Evolutionary conservation across 2,329 filamentous ascomycete species (phyloP).

Genomic region (Bipolaris sorokiniana): DNA sequence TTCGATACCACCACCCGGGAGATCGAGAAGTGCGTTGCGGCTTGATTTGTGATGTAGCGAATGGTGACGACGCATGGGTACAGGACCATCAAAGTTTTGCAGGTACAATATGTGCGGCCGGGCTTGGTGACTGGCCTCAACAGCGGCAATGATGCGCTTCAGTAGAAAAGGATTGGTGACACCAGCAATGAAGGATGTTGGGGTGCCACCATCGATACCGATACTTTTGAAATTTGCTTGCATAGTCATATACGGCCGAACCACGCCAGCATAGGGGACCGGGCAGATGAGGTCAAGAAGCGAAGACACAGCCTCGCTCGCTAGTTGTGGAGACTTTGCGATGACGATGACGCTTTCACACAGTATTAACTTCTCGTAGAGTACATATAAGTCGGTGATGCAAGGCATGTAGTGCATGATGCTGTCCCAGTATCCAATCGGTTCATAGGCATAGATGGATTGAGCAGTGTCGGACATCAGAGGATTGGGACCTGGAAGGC

Average conservation of each 20-base stretch:
- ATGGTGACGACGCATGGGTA: slow-evolving; percentile 47
- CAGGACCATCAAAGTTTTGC: slow-evolving; percentile 44
- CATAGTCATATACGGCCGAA: slow-evolving; percentile 53
- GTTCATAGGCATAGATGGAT: slow-evolving; percentile 51
- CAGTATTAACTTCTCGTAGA: slow-evolving; percentile 51
- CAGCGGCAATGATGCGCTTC: slow-evolving; percentile 46
- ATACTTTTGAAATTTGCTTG: slow-evolving; percentile 51
- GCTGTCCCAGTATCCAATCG: slow-evolving; percentile 48
- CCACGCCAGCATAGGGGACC: slow-evolving; percentile 49
- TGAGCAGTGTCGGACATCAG: slow-evolving; percentile 38
- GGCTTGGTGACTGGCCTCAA: slow-evolving; percentile 42
- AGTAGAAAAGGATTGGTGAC: slow-evolving; percentile 53
- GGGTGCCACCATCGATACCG: slow-evolving; percentile 49
- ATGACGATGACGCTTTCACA: slow-evolving; percentile 51
- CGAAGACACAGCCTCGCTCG: slow-evolving; percentile 50
- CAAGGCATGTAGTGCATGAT: slow-evolving; percentile 51
- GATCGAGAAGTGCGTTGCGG: slow-evolving; percentile 46
- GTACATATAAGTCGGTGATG: slow-evolving; percentile 50
- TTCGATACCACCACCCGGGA: slow-evolving; percentile 50
- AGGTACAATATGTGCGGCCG: slow-evolving; percentile 50
- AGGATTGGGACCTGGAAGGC: slow-evolving; percentile 40
- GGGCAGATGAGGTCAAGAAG: slow-evolving; percentile 50
- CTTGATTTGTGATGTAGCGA: slow-evolving; percentile 46
- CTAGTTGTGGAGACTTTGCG: slow-evolving; percentile 51
- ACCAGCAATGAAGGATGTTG: slow-evolving; percentile 48